Conservation (phyloP, 169 alveolate genomes). For the Cryptosporidium viatorum region DNA sequence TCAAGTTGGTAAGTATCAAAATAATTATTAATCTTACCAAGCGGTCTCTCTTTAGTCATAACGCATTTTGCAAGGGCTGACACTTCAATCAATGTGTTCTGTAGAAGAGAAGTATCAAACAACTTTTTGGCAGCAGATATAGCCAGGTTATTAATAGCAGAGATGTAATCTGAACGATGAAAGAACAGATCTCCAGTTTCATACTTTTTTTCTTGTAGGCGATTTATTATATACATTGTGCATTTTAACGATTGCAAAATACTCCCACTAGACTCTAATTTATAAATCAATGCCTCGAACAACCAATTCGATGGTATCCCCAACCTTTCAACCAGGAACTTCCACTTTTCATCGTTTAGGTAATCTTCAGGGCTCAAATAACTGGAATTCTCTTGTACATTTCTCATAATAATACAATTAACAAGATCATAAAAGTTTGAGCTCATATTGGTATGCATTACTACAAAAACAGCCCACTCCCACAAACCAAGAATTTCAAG, state of each 20-base stretch:
- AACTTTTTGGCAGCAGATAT: background rate
- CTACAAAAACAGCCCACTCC: constrained; percentile 62
- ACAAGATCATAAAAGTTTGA: background rate
- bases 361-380: constrained; percentile 27
- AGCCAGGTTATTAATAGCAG: background rate
- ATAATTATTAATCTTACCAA: background rate
- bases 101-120: constrained; percentile 16
- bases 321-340: constrained; percentile 1
- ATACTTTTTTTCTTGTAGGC: constrained; percentile 1
- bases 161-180: background rate
- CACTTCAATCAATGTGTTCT: constrained; percentile 5
- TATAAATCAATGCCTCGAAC: constrained; percentile 43
- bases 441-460: background rate
- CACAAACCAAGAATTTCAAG: constrained; percentile 48
- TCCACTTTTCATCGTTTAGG: constrained; percentile 18
- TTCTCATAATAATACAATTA: constrained; percentile 28
- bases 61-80: background rate
- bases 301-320: constrained; percentile 49
- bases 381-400: constrained; percentile 10
- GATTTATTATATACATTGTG: constrained; percentile 12
- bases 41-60: background rate
- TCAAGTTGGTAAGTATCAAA: background rate
- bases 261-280: constrained; percentile 23
- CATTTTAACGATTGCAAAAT: constrained; percentile 11
- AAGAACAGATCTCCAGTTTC: constrained; percentile 35